Evolutionary conservation across 140 eudicot genomes (phyloP), one percentile per base, ranked within the genome.

Genomic region (Anethum foeniculum): DNA sequence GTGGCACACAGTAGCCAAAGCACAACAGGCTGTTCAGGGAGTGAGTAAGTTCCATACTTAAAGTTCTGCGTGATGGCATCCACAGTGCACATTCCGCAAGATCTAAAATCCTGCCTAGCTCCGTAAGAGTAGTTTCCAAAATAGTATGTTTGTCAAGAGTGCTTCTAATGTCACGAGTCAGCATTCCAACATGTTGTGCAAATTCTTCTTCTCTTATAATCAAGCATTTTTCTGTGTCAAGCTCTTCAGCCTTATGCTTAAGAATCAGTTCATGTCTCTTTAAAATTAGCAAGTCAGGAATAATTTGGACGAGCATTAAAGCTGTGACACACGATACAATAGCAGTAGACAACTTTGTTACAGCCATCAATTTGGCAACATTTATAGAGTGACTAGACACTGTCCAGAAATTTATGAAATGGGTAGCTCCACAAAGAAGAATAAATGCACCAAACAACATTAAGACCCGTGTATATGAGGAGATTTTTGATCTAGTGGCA

Each of bases 361-460:
- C 76, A 71, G 98, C 90, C 98, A 91, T 88, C n/a, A 94, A 94
- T 19, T 88, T 77, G 18, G 91, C 98, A 79, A 94, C 92, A 7
- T 91, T 92, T 83, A 81, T 92, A 21, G 97, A 80, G 81, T 94
- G 96, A 36, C 86, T 78, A 0, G 85, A 72, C 28, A 92, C 88
- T 34, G 97, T 94, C 98, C 98, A 92, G 23, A 94, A 82, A 54
- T 87, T 92, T 16, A 94, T 88, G 18, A 94, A 90, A 74, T 94
- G 97, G 11, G 98, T 92, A 0, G 96, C 96, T n/a, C 98, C 98
- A 82, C 98, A 94, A 3, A 94, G 92, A 85, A 94, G 94, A 69
- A 90, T 92, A 54, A 94, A 94, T 13, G 98, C 98, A 76, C 97
- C 96, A 83, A 92, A 94, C 89, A 92, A 96, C 86, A 92, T 88